Evolutionary conservation across 1,284 basidiomycete genomes (phyloP), one percentile per base, ranked within the genome.

Genomic region (Singerocomus inundabilis): DNA sequence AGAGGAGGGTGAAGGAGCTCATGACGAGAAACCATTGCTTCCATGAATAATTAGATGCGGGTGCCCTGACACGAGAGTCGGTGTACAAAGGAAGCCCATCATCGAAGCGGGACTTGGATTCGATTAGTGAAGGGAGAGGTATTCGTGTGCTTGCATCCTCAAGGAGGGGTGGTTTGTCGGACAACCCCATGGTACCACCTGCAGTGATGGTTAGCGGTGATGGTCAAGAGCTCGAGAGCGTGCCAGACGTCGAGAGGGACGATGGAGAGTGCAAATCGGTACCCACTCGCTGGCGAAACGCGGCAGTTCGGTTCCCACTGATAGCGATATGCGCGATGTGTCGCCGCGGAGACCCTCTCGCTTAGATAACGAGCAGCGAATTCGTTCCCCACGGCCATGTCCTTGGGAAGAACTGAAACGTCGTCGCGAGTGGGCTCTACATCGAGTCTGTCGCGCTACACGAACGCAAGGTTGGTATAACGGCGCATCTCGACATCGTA

Each of bases 31-130:
- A 25, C 13, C 33, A 12, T 2, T 38, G 56, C 34, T 44, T 62
- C 61, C 56, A 54, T 26, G 35, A 47, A 35, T 24, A n/a, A n/a
- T n/a, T 45, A 32, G 37, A 18, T 24, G 9, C 37, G 28, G 40
- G 53, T 32, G 31, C 16, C 5, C n/a, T 43, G 38, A 15, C 24
- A 6, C 11, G 47, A 28, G 54, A 25, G 35, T 44, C 18, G 12
- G 53, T 40, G 34, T 66, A 56, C 24, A 66, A 31, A 7, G 68
- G 67, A 37, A 69, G 66, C 1, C 4, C 31, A 5, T 55, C 52
- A 13, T 61, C 38, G 4, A 51, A 41, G 34, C 21, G 25, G 15
- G 46, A 0, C 18, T 51, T 41, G 18, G 29, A n/a, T 24, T 32
- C 38, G 10, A 43, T 33, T 16, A 43, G 34, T 3, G 13, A 32